Base-by-base conservation (phyloP, 495 filamentous ascomycete genomes). In the Thozetella sp. region DNA sequence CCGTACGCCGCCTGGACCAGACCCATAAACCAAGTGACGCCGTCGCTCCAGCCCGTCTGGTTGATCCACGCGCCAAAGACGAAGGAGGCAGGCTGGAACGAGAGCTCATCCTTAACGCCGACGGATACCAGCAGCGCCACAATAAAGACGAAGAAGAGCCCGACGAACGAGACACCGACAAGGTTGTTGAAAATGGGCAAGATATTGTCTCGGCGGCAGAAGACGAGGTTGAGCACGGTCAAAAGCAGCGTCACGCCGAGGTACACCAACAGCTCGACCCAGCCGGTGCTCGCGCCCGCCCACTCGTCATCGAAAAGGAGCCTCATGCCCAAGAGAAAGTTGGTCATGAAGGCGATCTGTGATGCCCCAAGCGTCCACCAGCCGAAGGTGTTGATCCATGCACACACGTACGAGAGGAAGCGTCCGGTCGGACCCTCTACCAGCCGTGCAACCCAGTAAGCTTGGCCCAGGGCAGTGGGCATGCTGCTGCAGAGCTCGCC, bases 401-500 rank as follows among this genome's bases (percentile, higher is more conserved):
- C 77, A 59, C 75, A 78, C 66, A 79, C 76, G 59, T 80, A 80
- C 2, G 75, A 78, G 10, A 67, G 56, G 20, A 78, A 80, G 0
- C 77, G 71, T 0, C 75, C 77, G 12, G 53, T 60, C 0, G 59
- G 69, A 2, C 68, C 68, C 20, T 72, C 63, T 71, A 72, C 76
- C 9, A 80, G 66, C n/a, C 76, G 71, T 46, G 68, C 70, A 17
- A 77, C 68, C 76, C 76, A 79, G 34, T 79, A 80, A 0, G 76
- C 76, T 55, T 79, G 78, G 2, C 78, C 78, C 15, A 79, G 58
- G 0, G 76, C 74, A 1, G 76, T 79, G 0, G 78, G 78, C 78
- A 80, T 80, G 82, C 71, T 75, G 54, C 75, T 78, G 55, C 72
- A 72, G 22, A 80, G 71, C 57, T 80, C 78, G 30, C 76, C 78